Evolutionary conservation across 2,329 filamentous ascomycete genomes (phyloP).

Genomic region (Exophiala aquamarina): DNA sequence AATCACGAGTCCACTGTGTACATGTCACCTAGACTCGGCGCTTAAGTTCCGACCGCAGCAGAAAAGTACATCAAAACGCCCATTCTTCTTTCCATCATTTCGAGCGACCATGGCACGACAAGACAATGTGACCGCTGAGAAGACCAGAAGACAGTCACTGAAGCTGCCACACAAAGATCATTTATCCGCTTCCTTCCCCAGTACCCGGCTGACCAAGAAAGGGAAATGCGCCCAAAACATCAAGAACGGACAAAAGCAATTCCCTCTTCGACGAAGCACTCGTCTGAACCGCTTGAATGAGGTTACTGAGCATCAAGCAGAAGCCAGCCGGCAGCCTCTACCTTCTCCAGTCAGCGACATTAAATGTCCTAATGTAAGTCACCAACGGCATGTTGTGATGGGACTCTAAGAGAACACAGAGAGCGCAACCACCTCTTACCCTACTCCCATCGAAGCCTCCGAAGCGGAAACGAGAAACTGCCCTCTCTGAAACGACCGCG

Average conservation of each 20-base stretch:
- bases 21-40: constrained; percentile 1
- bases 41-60: not conserved
- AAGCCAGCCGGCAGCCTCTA: constrained; percentile 1
- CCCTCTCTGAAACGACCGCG: constrained; percentile 1
- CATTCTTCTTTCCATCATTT: constrained; percentile 1
- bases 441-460: constrained; percentile 1
- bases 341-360: constrained; percentile 3
- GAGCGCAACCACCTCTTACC: constrained; percentile 1
- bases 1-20: no score
- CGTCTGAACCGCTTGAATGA: constrained; percentile 3
- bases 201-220: not conserved
- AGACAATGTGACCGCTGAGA: not conserved
- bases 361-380: constrained; percentile 5
- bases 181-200: constrained; percentile 2
- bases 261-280: constrained; percentile 1
- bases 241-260: constrained; percentile 3
- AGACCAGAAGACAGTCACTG: constrained; percentile 1
- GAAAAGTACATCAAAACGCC: not conserved
- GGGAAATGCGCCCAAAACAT: constrained; percentile 2
- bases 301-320: not conserved
- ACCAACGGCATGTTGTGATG: not conserved
- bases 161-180: constrained; percentile 1
- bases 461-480: constrained; percentile 6
- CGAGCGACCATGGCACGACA: constrained; percentile 2
- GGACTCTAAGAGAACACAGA: not conserved